Conservation (phyloP, 2,329 filamentous ascomycete species). For the Pseudonectria foliicola region DNA sequence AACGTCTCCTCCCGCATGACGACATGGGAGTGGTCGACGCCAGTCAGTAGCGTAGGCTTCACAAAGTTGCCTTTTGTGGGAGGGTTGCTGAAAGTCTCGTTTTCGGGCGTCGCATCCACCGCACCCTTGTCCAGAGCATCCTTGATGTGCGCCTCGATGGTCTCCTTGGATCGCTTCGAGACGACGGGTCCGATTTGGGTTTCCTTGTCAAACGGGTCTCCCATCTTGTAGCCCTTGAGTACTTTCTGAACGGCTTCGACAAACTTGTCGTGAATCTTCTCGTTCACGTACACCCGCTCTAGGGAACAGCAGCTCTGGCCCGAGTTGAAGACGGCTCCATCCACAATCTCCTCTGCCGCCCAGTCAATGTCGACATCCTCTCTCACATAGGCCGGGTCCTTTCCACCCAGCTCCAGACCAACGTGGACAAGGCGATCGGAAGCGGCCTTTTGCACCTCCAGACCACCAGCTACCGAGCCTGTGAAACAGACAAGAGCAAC, state of each 20-base stretch:
- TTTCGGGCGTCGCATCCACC: slow-evolving; percentile 75
- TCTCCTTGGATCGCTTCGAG: slow-evolving; percentile 68
- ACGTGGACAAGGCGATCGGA: slow-evolving; percentile 79
- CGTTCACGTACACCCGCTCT: slow-evolving; percentile 86
- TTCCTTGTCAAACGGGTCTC: slow-evolving; percentile 72
- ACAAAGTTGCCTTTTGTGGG: slow-evolving; percentile 83
- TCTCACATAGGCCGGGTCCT: slow-evolving; percentile 87
- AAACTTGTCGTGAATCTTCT: slow-evolving; percentile 76
- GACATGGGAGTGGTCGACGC: slow-evolving; percentile 73
- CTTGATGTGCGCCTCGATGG: slow-evolving; percentile 70
- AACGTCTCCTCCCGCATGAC: slow-evolving; percentile 96
- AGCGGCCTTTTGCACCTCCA: slow-evolving; percentile 79
- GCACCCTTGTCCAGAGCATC: slow-evolving; percentile 81
- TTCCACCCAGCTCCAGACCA: slow-evolving; percentile 86
- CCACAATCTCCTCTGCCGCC: slow-evolving; percentile 91
- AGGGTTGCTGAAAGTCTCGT: slow-evolving; percentile 65
- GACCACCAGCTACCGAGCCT: slow-evolving; percentile 79
- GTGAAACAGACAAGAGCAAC: slow-evolving; percentile 87
- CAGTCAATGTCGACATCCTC: slow-evolving; percentile 80
- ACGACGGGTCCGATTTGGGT: slow-evolving; percentile 87
- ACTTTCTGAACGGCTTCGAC: slow-evolving; percentile 73
- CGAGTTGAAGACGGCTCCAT: slow-evolving; percentile 95
- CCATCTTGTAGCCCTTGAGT: slow-evolving; percentile 73
- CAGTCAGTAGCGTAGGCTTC: slow-evolving; percentile 72
- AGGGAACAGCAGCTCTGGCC: slow-evolving; percentile 96